Percentiles rank a stretch among this genome's conserved stretches.
Evolutionary conservation across 805 yeast genomes (phyloP).

Genomic region (Metschnikowia peoriensis): DNA sequence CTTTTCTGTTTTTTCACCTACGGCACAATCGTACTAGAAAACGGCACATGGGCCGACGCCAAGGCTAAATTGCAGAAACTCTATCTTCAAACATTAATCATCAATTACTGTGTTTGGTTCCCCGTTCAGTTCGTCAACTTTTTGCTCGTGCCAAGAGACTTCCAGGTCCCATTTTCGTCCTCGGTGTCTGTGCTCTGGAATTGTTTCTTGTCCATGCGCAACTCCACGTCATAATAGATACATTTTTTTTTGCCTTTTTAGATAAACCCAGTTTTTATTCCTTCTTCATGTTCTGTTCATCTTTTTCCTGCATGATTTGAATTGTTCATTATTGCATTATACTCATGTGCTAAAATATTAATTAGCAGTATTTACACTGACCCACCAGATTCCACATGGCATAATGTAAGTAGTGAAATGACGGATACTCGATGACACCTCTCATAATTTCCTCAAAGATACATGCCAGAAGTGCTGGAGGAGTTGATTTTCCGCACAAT

Average conservation of each 20-base stretch:
- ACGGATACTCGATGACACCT: not conserved
- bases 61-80: constrained; percentile 60
- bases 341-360: too few species aligned
- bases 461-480: constrained; percentile 27
- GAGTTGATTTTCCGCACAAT: constrained; percentile 25
- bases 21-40: constrained; percentile 78
- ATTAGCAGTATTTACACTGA: too few species aligned
- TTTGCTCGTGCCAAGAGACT: constrained; percentile 61
- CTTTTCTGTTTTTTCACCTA: constrained; percentile 78
- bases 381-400: not conserved
- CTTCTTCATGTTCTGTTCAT: not conserved
- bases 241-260: not conserved
- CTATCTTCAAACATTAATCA: constrained; percentile 65
- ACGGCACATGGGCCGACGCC: constrained; percentile 64
- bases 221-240: constrained; percentile 28
- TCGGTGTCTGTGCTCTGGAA: constrained; percentile 91
- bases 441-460: constrained; percentile 12
- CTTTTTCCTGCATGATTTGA: too few species aligned
- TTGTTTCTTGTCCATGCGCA: constrained; percentile 81
- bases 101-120: constrained; percentile 78
- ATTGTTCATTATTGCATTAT: too few species aligned
- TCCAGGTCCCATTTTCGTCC: constrained; percentile 90
- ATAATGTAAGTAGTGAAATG: too few species aligned
- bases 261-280: not conserved
- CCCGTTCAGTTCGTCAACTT: constrained; percentile 77